These are phyloP conservation scores for Mycena metata DNA, from an alignment of 768 basidiomycete genomes.

Conservation along the genomic window DNA sequence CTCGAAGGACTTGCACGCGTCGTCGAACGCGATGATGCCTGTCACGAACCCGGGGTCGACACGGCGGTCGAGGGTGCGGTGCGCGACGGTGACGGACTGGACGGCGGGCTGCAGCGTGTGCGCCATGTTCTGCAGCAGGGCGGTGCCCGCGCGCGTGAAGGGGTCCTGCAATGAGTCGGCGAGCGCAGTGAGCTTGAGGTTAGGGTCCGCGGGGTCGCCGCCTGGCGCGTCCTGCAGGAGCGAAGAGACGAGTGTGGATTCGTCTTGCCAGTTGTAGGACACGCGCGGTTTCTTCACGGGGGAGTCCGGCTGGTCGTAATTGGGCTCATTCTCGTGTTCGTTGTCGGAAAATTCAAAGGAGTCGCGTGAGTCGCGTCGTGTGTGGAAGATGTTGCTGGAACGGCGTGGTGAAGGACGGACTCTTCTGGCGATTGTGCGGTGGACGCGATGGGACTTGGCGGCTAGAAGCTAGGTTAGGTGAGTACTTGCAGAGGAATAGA, in stretches of 20 bases:
- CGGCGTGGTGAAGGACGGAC: constrained; percentile 23
- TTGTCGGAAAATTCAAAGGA: constrained; percentile 41
- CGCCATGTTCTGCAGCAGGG: constrained; percentile 56
- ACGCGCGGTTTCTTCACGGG: constrained; percentile 27
- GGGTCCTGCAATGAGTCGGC: constrained; percentile 57
- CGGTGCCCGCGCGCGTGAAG: constrained; percentile 56
- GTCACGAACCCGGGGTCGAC: constrained; percentile 54
- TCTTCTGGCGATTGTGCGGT: constrained; percentile 31
- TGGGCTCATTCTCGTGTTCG: constrained; percentile 39
- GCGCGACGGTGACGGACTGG: constrained; percentile 60
- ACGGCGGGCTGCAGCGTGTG: constrained; percentile 60
- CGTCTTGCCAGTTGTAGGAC: constrained; percentile 65
- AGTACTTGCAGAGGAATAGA: neutral
- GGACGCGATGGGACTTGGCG: constrained; percentile 25
- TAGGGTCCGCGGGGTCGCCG: constrained; percentile 46
- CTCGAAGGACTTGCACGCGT: constrained; percentile 68
- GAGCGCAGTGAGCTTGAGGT: constrained; percentile 51
- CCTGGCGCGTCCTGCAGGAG: constrained; percentile 57
- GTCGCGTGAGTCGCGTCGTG: constrained; percentile 34
- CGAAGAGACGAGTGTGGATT: constrained; percentile 64
- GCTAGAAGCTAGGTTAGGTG: neutral
- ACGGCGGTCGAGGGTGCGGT: constrained; percentile 52
- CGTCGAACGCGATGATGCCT: constrained; percentile 68
- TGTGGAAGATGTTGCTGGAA: constrained; percentile 28
- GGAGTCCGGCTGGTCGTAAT: constrained; percentile 17